These are phyloP conservation scores for Tulasnella sp. DNA, from an alignment of 768 basidiomycete genomes.

Conservation along the genomic window DNA sequence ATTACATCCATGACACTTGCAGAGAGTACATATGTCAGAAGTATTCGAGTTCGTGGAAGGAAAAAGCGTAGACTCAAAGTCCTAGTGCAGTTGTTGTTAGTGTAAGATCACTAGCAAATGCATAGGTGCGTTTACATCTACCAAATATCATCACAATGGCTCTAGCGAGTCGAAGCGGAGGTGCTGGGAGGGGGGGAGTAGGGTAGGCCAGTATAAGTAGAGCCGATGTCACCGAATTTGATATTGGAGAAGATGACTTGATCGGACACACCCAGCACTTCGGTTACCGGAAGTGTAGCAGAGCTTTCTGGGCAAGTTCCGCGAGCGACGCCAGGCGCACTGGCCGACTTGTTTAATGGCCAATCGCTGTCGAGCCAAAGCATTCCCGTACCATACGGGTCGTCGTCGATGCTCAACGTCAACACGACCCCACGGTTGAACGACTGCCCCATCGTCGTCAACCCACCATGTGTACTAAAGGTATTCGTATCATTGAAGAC, in stretches of 20 bases:
- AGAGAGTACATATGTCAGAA: too few species aligned
- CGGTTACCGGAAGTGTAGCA: background rate
- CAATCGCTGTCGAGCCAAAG: conserved; percentile 34
- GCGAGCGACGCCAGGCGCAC: background rate
- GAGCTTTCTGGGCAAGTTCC: conserved; percentile 1
- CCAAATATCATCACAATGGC: too few species aligned
- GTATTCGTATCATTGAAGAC: conserved; percentile 36
- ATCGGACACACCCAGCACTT: background rate
- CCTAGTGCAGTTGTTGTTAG: too few species aligned
- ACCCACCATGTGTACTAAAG: conserved; percentile 34
- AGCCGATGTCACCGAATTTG: background rate
- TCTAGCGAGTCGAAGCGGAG: too few species aligned
- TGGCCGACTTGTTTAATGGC: background rate
- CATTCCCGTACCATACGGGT: conserved; percentile 40
- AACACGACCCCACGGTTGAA: conserved; percentile 37
- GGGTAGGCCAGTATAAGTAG: background rate
- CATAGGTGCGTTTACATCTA: too few species aligned
- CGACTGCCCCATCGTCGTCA: conserved; percentile 29
- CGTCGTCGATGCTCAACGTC: conserved; percentile 43
- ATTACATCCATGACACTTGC: too few species aligned
- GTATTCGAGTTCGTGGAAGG: too few species aligned
- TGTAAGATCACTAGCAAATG: too few species aligned
- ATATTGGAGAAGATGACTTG: conserved; percentile 6
- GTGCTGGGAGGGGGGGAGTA: background rate
- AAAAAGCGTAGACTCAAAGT: too few species aligned